Percentiles rank a stretch among this genome's conserved stretches.
These are phyloP conservation scores for Ceratocystis destructans DNA, from an alignment of 2,329 filamentous ascomycete species.

Conservation along the genomic window DNA sequence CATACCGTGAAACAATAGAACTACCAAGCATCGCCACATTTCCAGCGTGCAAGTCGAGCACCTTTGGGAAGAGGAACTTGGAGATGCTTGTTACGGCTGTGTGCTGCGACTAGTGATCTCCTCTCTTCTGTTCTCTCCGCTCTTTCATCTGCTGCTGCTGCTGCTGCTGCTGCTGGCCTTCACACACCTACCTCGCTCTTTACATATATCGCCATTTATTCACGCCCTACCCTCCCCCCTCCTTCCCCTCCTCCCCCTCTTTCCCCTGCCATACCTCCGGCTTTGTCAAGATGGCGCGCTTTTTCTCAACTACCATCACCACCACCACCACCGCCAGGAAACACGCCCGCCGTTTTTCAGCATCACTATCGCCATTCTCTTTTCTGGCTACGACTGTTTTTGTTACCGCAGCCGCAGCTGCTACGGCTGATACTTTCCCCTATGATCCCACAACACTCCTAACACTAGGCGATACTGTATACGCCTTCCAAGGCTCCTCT, in stretches of 20 bases:
- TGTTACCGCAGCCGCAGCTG: constrained; percentile 4
- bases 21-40: neutral
- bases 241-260: neutral
- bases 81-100: constrained; percentile 9
- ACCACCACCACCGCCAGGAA: neutral
- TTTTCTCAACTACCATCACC: neutral
- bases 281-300: constrained; percentile 2
- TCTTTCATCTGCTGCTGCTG: neutral
- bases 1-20: neutral
- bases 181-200: neutral
- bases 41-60: neutral
- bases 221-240: neutral
- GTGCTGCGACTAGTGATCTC: constrained; percentile 1
- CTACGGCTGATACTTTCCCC: constrained; percentile 8
- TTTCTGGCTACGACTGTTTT: neutral
- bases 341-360: neutral
- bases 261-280: neutral
- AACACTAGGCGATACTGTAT: constrained; percentile 38
- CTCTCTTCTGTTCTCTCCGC: neutral
- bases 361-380: constrained; percentile 1
- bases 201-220: neutral
- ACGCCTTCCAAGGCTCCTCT: constrained; percentile 42
- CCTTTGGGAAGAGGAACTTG: neutral
- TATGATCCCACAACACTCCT: constrained; percentile 17
- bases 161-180: neutral